A percentile compares a stretch with the other conserved stretches of the same genome.
Evolutionary conservation across 352 stramenopile genomes (phyloP).

Genomic region (Pythium monospermum): DNA sequence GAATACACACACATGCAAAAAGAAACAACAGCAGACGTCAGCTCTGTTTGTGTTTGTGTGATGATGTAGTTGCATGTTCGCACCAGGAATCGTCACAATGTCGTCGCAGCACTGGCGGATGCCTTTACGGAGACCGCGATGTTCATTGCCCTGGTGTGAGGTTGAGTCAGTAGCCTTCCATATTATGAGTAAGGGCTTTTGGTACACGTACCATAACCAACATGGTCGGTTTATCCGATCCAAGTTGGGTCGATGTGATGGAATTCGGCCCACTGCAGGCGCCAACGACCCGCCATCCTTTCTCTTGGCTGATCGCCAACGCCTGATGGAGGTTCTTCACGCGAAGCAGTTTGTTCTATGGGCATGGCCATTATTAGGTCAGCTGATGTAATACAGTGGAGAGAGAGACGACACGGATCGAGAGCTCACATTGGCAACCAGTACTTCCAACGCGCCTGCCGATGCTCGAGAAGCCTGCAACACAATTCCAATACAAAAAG

Average conservation of each 20-base stretch:
- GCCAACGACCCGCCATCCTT: conserved; percentile 69
- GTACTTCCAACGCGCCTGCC: conserved; percentile 63
- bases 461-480: conserved; percentile 59
- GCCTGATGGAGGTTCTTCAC: conserved; percentile 63
- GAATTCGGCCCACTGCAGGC: conserved; percentile 71
- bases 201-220: conserved; percentile 77
- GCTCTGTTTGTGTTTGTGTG: no score
- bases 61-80: no score
- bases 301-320: conserved; percentile 52
- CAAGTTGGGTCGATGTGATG: conserved; percentile 51
- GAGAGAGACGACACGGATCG: conserved; percentile 2
- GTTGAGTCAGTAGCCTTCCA: no score
- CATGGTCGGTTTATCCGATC: conserved; percentile 50
- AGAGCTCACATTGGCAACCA: conserved; percentile 63
- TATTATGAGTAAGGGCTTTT: no score
- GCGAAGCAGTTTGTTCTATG: conserved; percentile 60
- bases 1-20: background rate
- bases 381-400: no score
- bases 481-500: background rate
- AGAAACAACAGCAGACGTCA: no score
- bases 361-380: no score
- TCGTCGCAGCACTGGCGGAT: conserved; percentile 72
- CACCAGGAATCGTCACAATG: conserved; percentile 68
- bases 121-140: conserved; percentile 62
- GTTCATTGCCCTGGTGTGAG: conserved; percentile 81